Conservation (phyloP, 176 grass and related monocot species). For the Zoysia pacifica region DNA sequence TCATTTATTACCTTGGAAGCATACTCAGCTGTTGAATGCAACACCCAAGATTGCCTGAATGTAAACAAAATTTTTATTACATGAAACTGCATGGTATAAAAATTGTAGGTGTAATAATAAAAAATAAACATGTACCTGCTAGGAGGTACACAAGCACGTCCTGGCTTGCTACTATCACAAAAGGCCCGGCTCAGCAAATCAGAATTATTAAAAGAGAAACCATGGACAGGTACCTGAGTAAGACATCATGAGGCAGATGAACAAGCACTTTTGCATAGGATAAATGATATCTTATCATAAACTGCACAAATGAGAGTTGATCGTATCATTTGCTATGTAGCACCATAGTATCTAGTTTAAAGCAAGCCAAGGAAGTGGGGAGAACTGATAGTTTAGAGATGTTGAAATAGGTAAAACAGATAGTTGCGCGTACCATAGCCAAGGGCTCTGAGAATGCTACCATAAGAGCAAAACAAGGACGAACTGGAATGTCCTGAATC, state of each 20-base stretch:
- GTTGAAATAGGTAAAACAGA: constrained; percentile 9
- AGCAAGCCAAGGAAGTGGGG: neutral
- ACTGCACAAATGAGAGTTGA: constrained; percentile 2
- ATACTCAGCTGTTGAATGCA: constrained; percentile 89
- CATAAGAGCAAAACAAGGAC: constrained; percentile 90
- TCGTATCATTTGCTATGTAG: constrained; percentile 16
- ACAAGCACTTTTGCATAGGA: constrained; percentile 1
- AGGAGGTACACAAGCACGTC: constrained; percentile 45
- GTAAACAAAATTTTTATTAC: constrained; percentile 20
- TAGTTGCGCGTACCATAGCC: constrained; percentile 50
- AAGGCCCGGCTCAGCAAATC: constrained; percentile 73
- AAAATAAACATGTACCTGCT: constrained; percentile 48
- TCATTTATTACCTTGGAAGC: constrained; percentile 57
- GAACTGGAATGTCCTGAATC: constrained; percentile 69
- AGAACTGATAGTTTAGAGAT: neutral
- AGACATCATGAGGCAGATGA: constrained; percentile 21
- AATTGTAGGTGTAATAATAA: constrained; percentile 1
- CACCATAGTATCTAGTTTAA: neutral
- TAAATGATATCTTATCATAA: neutral
- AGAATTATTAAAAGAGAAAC: constrained; percentile 93
- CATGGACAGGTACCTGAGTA: constrained; percentile 70
- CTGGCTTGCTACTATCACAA: constrained; percentile 86
- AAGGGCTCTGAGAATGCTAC: constrained; percentile 84
- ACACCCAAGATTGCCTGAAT: constrained; percentile 78
- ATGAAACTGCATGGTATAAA: neutral